Evolutionary conservation across 2,329 filamentous ascomycete species (phyloP), one percentile per base, ranked within the genome.

Genomic region (Botryosphaeria dothidea): DNA sequence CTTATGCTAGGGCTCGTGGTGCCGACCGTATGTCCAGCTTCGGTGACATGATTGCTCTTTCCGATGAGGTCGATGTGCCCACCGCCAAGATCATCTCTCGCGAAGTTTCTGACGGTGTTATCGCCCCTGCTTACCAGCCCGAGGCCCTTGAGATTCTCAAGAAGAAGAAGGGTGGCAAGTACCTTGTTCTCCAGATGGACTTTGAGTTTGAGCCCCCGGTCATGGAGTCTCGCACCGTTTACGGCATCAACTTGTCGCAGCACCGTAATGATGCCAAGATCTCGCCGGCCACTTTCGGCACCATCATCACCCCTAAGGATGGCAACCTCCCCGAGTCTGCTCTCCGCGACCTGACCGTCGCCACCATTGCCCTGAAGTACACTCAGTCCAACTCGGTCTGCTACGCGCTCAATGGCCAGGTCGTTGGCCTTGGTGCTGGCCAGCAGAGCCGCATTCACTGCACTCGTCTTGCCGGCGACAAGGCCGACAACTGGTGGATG

Each of bases 401-500:
- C 86, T 99, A 98, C 77, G 93, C 95, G 64, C 85, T 92, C 68
- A 93, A 96, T 73, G 95, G 95, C 54, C 95, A 98, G 81, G 86
- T 98, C 72, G 86, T 99, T 71, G 95, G 95, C 69, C 88, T 99
- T 64, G 95, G 95, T 69, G 95, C 95, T 64, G 95, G 95, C 67
- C 95, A 99, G 81, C 95, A 99, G 82, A 96, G 92, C 67, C 91
- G 95, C 71, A 99, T 99, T 72, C 95, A 99, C 86, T 99, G 95
- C 87, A 99, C 95, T 46, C 90, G 95, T 70, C 88, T 99, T 60
- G 95, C 95, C 11, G 95, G 95, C 67, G 94, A 98, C 84, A 99
- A 99, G 85, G 92, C 93, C 56, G 95, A 99, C 81, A 97, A 96
- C 85, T 98, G 94, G 94, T 99, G 94, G 95, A 91, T 99, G 85